Evolutionary conservation across 1,284 basidiomycete species (phyloP), one percentile per base, ranked within the genome.

Genomic region (Cutaneotrichosporon sp.): DNA sequence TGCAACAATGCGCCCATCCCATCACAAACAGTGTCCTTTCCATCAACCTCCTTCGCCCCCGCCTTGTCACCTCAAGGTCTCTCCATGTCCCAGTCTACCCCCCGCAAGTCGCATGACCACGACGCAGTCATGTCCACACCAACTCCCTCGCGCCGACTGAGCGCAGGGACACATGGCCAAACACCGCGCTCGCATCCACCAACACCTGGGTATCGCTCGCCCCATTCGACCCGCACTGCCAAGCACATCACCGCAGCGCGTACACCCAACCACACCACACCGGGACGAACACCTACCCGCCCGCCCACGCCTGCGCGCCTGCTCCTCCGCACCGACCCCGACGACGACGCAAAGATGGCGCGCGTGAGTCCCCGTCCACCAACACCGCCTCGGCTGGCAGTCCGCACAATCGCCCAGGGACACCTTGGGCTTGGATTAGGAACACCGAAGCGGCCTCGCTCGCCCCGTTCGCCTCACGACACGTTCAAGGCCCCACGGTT

Each of bases 341-440:
- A 61, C 13, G 56, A 38, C 16, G 56, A 42, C 14, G 49, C 56
- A 7, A 47, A 49, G 21, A 49, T 36, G 49, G 30, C 57, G 6
- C 57, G 22, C 16, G 30, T 53, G 30, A 30, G 31, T 7, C 63
- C 63, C 0, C 60, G 63, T 1, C 65, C 63, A 2, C 65, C 65
- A 0, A 64, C 65, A 0, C 65, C 65, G 4, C 65, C 65, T 1
- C 52, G 57, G 1, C 18, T 49, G 0, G 61, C 60, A 6, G 47
- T 42, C 18, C 64, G 64, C 5, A 60, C 64, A 11, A 21, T 58
- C 4, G 56, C 56, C 10, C 62, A 65, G 6, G 66, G 61, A 32
- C 63, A 65, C 26, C 62, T 62, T n/a, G 42, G 16, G 0, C 26
- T 31, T 0, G 26, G 31, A 30, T 18, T 56, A 13, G 11, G 36